A percentile compares a stretch with the other conserved stretches of the same genome.
Conservation (phyloP, 495 filamentous ascomycete species). For the Penicillium pulvis region DNA sequence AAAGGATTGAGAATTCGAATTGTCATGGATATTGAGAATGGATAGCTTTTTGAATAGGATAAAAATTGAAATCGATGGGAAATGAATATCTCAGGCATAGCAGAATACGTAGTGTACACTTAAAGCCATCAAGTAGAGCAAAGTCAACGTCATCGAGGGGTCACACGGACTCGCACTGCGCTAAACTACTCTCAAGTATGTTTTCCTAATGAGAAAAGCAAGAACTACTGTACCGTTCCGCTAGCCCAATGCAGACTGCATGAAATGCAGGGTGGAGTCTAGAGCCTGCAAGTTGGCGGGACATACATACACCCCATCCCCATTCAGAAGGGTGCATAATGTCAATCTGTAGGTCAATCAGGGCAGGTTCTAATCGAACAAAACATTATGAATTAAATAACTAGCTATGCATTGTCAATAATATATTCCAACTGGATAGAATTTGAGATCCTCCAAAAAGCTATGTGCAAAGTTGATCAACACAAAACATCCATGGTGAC, state of each 20-base stretch:
- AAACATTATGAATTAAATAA: background rate
- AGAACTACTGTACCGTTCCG: background rate
- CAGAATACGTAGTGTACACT: too few species aligned
- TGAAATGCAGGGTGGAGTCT: background rate
- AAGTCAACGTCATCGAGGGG: too few species aligned
- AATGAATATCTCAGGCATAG: too few species aligned
- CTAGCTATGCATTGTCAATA: background rate
- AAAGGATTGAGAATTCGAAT: too few species aligned
- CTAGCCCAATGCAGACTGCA: background rate
- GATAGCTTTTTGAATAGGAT: too few species aligned
- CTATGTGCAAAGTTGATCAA: slow-evolving; percentile 2
- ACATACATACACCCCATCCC: background rate
- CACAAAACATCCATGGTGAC: background rate
- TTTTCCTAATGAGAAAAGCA: background rate
- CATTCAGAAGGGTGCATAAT: background rate
- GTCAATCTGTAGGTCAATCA: background rate
- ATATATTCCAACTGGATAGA: background rate
- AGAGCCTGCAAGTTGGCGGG: background rate
- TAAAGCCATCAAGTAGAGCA: too few species aligned
- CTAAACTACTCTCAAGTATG: too few species aligned
- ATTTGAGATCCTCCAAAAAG: background rate
- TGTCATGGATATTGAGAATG: too few species aligned
- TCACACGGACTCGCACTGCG: too few species aligned
- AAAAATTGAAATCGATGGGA: too few species aligned
- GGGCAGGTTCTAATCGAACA: background rate